phyloP scores from a whole-genome alignment of 2,329 filamentous ascomycete genomes.

The Geosmithia morbida region DNA sequence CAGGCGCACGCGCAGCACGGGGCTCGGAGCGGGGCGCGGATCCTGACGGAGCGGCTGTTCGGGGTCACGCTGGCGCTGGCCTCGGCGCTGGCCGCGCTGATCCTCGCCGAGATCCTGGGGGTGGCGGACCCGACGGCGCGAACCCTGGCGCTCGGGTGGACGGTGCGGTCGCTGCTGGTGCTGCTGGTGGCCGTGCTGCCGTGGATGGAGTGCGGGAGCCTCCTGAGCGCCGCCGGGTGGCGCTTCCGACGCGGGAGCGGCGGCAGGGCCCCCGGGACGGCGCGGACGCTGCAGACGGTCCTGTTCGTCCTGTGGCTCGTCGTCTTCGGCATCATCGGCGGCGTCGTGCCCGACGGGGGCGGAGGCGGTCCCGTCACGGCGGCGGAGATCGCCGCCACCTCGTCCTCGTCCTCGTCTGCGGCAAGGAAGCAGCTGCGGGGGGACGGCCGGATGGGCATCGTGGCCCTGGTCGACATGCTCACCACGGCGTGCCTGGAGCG shows the following conservation, averaged over 20 bases:
- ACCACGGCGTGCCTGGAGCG: constrained; percentile 46
- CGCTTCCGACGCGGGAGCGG: constrained; percentile 43
- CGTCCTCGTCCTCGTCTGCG: neutral
- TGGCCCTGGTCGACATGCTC: constrained; percentile 18
- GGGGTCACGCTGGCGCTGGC: constrained; percentile 65
- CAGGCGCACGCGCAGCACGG: constrained; percentile 45
- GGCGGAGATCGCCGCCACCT: neutral
- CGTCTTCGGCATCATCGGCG: constrained; percentile 63
- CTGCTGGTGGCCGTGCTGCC: constrained; percentile 64
- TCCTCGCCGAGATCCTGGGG: constrained; percentile 73
- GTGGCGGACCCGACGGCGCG: constrained; percentile 54
- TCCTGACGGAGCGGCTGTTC: constrained; percentile 51
- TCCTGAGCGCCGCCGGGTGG: constrained; percentile 44
- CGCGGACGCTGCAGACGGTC: constrained; percentile 48
- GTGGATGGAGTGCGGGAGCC: constrained; percentile 60
- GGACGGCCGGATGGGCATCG: constrained; percentile 9
- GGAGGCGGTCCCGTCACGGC: neutral
- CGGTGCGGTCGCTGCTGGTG: constrained; percentile 56
- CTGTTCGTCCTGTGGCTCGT: constrained; percentile 57
- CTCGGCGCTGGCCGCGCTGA: constrained; percentile 63
- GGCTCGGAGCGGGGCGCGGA: constrained; percentile 32
- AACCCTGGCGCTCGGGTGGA: constrained; percentile 51
- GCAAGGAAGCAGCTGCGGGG: constrained; percentile 4
- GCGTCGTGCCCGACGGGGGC: constrained; percentile 34
- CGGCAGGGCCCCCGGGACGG: constrained; percentile 39